phyloP scores from a whole-genome alignment of 164 flowering plant species.

The Liquidambar formosana region DNA sequence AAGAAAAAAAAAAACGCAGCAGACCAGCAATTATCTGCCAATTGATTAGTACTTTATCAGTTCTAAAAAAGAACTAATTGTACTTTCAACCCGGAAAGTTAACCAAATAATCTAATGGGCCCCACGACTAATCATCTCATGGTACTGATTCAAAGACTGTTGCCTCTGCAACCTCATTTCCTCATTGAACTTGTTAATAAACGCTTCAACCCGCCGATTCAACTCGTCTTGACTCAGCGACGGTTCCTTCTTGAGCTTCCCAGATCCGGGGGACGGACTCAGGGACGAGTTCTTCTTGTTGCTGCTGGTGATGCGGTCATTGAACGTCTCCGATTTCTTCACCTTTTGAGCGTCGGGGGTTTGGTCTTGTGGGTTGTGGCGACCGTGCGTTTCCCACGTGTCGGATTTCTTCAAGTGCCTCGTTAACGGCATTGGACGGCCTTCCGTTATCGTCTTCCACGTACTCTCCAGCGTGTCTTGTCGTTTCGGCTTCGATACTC shows the following conservation, averaged over 20 bases:
- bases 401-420: conserved; percentile 72
- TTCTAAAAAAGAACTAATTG: not conserved
- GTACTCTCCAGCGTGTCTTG: conserved; percentile 84
- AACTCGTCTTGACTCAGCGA: conserved; percentile 82
- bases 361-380: conserved; percentile 6
- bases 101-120: conserved; percentile 14
- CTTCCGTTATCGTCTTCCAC: conserved; percentile 87
- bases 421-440: conserved; percentile 65
- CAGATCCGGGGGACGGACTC: conserved; percentile 31
- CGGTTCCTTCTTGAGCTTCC: conserved; percentile 47
- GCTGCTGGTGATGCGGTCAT: conserved; percentile 21
- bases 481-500: conserved; percentile 61
- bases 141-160: conserved; percentile 52
- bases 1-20: conserved; percentile 5
- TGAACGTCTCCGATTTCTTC: conserved; percentile 64
- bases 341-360: conserved; percentile 22
- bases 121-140: conserved; percentile 49
- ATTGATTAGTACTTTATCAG: not conserved
- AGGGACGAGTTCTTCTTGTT: conserved; percentile 9
- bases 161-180: conserved; percentile 85
- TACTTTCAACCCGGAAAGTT: not conserved
- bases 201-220: conserved; percentile 78
- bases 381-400: conserved; percentile 57
- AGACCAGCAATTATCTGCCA: not conserved
- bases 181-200: conserved; percentile 75